These are phyloP conservation scores for Sphaerulina vaccinii DNA, from an alignment of 2,329 filamentous ascomycete species.

Conservation along the genomic window DNA sequence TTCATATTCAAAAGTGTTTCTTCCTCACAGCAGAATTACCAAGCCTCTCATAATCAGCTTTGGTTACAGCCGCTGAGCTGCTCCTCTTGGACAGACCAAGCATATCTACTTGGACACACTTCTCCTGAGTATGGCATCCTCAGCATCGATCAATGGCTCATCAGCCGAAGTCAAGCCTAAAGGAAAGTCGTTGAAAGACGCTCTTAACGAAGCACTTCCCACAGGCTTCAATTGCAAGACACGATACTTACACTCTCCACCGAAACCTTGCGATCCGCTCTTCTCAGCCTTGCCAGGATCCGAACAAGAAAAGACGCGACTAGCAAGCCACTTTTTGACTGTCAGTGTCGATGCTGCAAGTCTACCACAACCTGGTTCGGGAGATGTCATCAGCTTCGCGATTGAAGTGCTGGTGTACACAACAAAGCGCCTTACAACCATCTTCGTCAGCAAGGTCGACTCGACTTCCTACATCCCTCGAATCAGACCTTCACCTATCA, in stretches of 20 bases:
- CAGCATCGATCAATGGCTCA: conserved; percentile 3
- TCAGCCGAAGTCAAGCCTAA: background rate
- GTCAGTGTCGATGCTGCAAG: conserved; percentile 43
- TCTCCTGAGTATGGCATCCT: conserved; percentile 8
- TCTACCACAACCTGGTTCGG: conserved; percentile 22
- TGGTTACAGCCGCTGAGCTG: no score
- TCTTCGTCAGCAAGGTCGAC: conserved; percentile 96
- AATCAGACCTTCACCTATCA: conserved; percentile 69
- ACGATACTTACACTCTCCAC: conserved; percentile 85
- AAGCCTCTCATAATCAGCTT: no score
- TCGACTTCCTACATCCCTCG: conserved; percentile 82
- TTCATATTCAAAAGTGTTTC: background rate
- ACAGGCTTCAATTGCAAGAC: conserved; percentile 62
- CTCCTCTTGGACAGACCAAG: background rate
- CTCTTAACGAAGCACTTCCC: conserved; percentile 55
- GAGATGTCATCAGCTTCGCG: conserved; percentile 70
- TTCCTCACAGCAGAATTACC: no score
- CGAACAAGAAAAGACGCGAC: conserved; percentile 73
- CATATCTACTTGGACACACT: background rate
- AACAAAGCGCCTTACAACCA: conserved; percentile 73
- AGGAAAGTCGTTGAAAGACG: conserved; percentile 34
- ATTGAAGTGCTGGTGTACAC: conserved; percentile 85
- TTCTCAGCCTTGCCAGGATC: conserved; percentile 74
- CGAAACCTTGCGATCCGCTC: conserved; percentile 70
- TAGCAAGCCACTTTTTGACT: conserved; percentile 78